These are phyloP conservation scores for Capsella bursapastoris DNA, from an alignment of 345 rosid species.

Conservation along the genomic window DNA sequence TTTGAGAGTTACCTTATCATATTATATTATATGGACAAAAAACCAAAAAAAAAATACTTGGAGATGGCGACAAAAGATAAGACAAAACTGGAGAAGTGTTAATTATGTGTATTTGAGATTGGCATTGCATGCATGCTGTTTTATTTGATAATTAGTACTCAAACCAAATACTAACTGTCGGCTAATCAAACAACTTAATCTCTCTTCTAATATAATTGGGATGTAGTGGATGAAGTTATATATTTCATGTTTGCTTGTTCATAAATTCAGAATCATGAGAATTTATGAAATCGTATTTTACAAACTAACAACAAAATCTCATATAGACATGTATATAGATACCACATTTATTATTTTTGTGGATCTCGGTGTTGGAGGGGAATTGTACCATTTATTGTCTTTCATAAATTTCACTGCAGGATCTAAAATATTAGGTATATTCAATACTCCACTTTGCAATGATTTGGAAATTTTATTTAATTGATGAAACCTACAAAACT, in stretches of 20 bases:
- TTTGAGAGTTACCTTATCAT: conserved; percentile 14
- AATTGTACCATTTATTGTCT: conserved; percentile 28
- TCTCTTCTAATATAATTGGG: not conserved
- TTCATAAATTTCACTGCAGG: conserved; percentile 31
- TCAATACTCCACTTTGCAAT: conserved; percentile 1
- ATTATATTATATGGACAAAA: conserved; percentile 31
- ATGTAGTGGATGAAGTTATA: not conserved
- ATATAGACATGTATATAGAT: not conserved
- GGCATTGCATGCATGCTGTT: conserved; percentile 25
- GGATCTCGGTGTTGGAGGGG: conserved; percentile 34
- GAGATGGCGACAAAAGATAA: conserved; percentile 26
- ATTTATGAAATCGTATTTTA: conserved; percentile 22
- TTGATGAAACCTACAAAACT: not conserved
- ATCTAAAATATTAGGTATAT: conserved; percentile 22
- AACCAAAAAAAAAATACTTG: conserved; percentile 15
- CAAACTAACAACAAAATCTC: conserved; percentile 17
- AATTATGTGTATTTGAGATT: conserved; percentile 26
- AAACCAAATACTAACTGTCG: conserved; percentile 32
- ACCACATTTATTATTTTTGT: conserved; percentile 35
- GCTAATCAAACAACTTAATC: conserved; percentile 16
- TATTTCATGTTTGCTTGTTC: conserved; percentile 36
- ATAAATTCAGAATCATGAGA: conserved; percentile 23
- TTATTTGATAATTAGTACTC: conserved; percentile 36
- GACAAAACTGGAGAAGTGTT: conserved; percentile 28
- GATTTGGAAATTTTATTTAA: conserved; percentile 5